Percentiles rank a stretch among this genome's conserved stretches.
These are phyloP conservation scores for Aspergillus kassunensis DNA, from an alignment of 495 filamentous ascomycete species.

Conservation along the genomic window DNA sequence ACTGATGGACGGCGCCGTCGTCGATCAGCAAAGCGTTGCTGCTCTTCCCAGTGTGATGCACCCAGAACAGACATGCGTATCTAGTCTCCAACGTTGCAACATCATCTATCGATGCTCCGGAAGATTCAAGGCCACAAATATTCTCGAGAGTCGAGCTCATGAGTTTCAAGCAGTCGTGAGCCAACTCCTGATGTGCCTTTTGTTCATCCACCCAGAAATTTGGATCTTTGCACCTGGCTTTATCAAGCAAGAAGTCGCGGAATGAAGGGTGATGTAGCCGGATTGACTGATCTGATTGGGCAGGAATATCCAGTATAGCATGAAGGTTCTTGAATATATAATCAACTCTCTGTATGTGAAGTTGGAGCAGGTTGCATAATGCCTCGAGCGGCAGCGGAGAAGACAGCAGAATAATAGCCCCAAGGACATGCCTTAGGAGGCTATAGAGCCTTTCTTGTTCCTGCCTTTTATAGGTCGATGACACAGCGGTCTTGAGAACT, in stretches of 20 bases:
- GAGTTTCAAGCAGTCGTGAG: slow-evolving; percentile 2
- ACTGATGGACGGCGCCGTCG: slow-evolving; percentile 9
- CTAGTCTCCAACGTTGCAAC: slow-evolving; percentile 29
- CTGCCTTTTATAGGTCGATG: too few species aligned
- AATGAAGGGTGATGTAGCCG: slow-evolving; percentile 20
- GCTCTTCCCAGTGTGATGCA: slow-evolving; percentile 36
- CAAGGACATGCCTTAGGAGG: too few species aligned
- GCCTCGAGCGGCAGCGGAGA: slow-evolving; percentile 14
- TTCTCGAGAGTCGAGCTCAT: too few species aligned
- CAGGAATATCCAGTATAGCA: slow-evolving; percentile 22
- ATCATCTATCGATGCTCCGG: slow-evolving; percentile 18
- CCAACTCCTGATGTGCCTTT: neutral
- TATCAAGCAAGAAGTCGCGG: slow-evolving; percentile 20
- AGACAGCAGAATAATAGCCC: slow-evolving; percentile 22
- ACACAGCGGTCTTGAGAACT: too few species aligned
- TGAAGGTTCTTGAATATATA: slow-evolving; percentile 4
- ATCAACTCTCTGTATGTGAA: neutral
- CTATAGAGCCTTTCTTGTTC: too few species aligned
- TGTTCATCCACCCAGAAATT: slow-evolving; percentile 29
- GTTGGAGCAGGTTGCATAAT: slow-evolving; percentile 10
- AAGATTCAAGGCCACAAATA: slow-evolving; percentile 32
- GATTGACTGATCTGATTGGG: slow-evolving; percentile 11
- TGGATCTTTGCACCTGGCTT: neutral
- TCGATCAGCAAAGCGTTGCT: slow-evolving; percentile 18
- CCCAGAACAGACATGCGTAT: slow-evolving; percentile 44